Evolutionary conservation across 2,329 filamentous ascomycete genomes (phyloP).

Genomic region (Xylariaceae sp.): DNA sequence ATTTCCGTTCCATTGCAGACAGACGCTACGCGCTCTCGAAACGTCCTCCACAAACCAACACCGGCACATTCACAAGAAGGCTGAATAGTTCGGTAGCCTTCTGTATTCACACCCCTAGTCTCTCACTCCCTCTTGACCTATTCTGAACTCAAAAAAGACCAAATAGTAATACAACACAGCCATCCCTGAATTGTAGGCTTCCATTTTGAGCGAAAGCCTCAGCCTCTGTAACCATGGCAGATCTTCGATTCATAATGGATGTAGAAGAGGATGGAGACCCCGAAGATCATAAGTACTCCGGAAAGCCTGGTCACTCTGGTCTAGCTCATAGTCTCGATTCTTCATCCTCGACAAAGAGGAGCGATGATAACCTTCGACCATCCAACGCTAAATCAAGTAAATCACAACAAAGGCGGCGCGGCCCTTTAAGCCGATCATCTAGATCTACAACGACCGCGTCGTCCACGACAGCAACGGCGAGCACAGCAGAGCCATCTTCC

Average conservation of each 20-base stretch:
- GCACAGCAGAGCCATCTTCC: conserved; percentile 27
- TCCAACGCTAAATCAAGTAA: conserved; percentile 41
- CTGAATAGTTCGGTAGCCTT: conserved; percentile 45
- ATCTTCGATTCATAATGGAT: conserved; percentile 64
- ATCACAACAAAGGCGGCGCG: conserved; percentile 45
- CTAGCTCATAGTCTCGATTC: conserved; percentile 45
- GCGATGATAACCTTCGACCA: conserved; percentile 49
- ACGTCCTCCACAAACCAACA: conserved; percentile 38
- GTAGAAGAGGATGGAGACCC: conserved; percentile 54
- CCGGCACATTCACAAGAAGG: conserved; percentile 41
- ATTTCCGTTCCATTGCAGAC: conserved; percentile 47
- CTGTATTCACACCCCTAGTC: conserved; percentile 38
- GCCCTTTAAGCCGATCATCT: conserved; percentile 41
- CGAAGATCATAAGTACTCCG: conserved; percentile 52
- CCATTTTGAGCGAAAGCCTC: conserved; percentile 36
- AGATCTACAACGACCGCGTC: conserved; percentile 39
- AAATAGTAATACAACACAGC: no score
- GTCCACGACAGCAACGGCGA: conserved; percentile 27
- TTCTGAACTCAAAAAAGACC: conserved; percentile 38
- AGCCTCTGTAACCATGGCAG: conserved; percentile 48
- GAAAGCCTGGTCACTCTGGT: conserved; percentile 47
- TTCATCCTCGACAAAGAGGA: conserved; percentile 45
- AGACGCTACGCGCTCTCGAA: conserved; percentile 41
- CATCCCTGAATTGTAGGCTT: conserved; percentile 42
- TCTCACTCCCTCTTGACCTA: conserved; percentile 38